Base-by-base conservation (phyloP, 495 filamentous ascomycete genomes). In the Gamarada debralockiae region DNA sequence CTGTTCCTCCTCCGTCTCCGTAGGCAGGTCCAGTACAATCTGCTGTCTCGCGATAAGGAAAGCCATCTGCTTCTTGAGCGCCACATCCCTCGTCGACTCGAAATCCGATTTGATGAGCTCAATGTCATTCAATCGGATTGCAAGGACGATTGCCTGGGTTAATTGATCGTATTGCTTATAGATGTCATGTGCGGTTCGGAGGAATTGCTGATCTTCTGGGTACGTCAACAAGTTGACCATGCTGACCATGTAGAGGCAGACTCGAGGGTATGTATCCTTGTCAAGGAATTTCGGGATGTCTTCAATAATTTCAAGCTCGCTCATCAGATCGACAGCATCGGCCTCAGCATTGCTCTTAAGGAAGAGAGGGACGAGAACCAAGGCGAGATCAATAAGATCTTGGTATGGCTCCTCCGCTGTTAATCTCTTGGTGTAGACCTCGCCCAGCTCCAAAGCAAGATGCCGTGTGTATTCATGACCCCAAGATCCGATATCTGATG, bases 391-490 rank as follows among this genome's bases (percentile, higher is more conserved):
- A 31, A 87, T 78, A 34, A 99, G 73, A 62, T 97, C 93, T 52
- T 85, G 73, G 24, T 72, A 73, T 13, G 77, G 62, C 64, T 86
- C 74, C 40, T 86, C 84, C 13, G 67, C 66, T 31, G 73, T 66
- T 44, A 78, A 58, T 54, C 92, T 83, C 64, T 87, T 87, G 58
- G 80, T 84, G 67, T 92, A 95, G 61, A 96, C 93, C 69, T 95
- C 85, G 48, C 93, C 93, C 51, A 97, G 90, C 71, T 99, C 93
- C 49, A 99, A 74, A 13, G 93, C 92, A 58, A 99, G 75, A 73
- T 99, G 93, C 50, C 93, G 81, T 56, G 96, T 87, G 65, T 99
- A 99, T 79, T 99, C 93, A 70, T 99, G 93, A 48, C 93, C 93
- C 93, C 93, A 99, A 10, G 92, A 95, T 36, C 86, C 90, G 64